Evolutionary conservation across 495 filamentous ascomycete genomes (phyloP), one percentile per base, ranked within the genome.

Genomic region (Articulospora tetracladia): DNA sequence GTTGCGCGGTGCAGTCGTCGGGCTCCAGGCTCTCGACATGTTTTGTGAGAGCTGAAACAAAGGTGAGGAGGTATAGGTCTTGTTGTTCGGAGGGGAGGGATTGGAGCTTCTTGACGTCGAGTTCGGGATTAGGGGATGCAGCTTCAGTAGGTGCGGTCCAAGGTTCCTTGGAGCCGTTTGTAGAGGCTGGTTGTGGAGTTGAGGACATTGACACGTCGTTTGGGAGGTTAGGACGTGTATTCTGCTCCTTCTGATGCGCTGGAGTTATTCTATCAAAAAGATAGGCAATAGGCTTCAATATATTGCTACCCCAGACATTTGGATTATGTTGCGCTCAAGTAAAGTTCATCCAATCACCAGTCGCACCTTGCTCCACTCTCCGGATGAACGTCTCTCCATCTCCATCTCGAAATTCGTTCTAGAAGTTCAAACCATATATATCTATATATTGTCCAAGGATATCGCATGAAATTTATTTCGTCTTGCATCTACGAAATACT

Each of bases 61-160:
- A 97, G 44, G 87, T 95, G 54, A 98, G 78, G 59, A 99, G 82
- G 70, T 92, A 93, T 22, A 98, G 84, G 66, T 97, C 92, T 73
- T 98, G 95, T 69, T 99, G 93, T 76, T 98, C 94, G 28, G 91
- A 88, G 58, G 93, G 88, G 55, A 98, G 86, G 50, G 89, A 83
- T 73, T 96, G 88, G 52, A 99, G 85, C 74, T 94, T 96, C 53
- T 83, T 71, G 64, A 96, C 71, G 70, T 99, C 92, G 69, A 99
- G 86, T 77, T 94, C 67, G 13, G 67, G 67, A 24, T 52, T 69
- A 34, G 61, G 66, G 20, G 62, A 57, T 15, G 49, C n/a, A 32
- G 63, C 61, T 24, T 61, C 44, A 13, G 67, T 17, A 25, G 61
- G 48, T 44, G 69, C 55, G 6, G 20, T 50, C 39, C 39, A 44